Conservation (phyloP, 1,284 basidiomycete genomes). For the Ganoderma leucocontextum region DNA sequence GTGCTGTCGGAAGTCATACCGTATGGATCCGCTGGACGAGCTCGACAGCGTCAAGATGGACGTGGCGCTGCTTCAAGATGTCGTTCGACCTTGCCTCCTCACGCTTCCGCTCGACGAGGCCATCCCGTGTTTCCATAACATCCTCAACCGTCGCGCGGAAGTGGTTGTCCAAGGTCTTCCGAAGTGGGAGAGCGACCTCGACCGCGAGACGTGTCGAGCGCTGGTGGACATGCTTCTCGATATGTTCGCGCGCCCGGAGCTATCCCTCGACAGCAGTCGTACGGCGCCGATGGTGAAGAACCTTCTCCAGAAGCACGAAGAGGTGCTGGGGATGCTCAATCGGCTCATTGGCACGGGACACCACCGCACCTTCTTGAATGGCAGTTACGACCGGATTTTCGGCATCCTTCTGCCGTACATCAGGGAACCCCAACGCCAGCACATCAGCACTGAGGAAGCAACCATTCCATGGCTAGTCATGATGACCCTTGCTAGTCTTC, state of each 20-base stretch:
- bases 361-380: not conserved
- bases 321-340: not conserved
- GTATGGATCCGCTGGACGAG: conserved; percentile 10
- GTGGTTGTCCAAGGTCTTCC: conserved; percentile 1
- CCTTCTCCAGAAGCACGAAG: not conserved
- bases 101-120: conserved; percentile 3
- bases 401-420: not conserved
- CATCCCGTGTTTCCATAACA: conserved; percentile 8
- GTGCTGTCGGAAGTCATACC: not conserved
- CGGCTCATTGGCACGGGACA: not conserved
- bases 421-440: not conserved
- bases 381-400: not conserved
- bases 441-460: not conserved
- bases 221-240: conserved; percentile 17
- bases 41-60: conserved; percentile 20
- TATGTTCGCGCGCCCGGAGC: conserved; percentile 4
- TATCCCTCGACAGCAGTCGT: not conserved
- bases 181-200: conserved; percentile 4
- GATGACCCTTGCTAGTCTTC: not conserved
- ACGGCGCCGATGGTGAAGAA: not conserved
- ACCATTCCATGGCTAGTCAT: no score
- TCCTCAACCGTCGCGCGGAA: conserved; percentile 19
- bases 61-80: conserved; percentile 7
- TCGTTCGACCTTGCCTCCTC: conserved; percentile 18
- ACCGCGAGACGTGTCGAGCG: conserved; percentile 5